A percentile compares a stretch with the other conserved stretches of the same genome.
Conservation (phyloP, 1,284 basidiomycete species). For the Phylloporus sp. region DNA sequence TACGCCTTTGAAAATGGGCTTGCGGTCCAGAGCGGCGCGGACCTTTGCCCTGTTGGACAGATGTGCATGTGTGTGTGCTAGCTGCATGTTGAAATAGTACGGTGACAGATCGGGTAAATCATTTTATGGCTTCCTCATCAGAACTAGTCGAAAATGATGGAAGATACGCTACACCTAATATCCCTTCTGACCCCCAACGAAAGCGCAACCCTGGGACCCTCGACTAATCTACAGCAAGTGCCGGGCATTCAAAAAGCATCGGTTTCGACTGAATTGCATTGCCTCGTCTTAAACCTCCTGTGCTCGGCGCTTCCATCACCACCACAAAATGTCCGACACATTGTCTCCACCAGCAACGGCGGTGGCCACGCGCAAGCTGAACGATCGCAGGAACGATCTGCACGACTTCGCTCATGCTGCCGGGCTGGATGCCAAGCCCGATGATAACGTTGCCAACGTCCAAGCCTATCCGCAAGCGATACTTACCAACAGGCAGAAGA, state of each 20-base stretch:
- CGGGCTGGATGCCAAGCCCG: constrained; percentile 11
- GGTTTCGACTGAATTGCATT: constrained; percentile 1
- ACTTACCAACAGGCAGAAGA: constrained; percentile 36
- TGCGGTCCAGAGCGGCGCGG: constrained; percentile 53
- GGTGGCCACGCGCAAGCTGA: constrained; percentile 36
- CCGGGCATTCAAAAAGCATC: constrained; percentile 20
- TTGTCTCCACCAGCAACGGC: constrained; percentile 8
- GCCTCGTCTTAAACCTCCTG: constrained; percentile 10
- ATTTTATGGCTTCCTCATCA: not conserved
- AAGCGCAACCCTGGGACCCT: not conserved
- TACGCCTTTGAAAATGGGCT: constrained; percentile 70
- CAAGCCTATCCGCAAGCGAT: constrained; percentile 36
- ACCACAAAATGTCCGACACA: constrained; percentile 15
- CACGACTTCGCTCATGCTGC: constrained; percentile 4
- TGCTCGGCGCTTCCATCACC: not conserved
- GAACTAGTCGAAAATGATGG: no score
- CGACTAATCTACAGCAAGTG: constrained; percentile 22
- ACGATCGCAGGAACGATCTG: constrained; percentile 32
- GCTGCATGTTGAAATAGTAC: constrained; percentile 34
- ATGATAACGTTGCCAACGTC: constrained; percentile 23
- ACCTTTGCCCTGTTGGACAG: constrained; percentile 66
- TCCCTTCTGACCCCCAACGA: not conserved
- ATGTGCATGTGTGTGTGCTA: constrained; percentile 59
- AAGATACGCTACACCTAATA: no score
- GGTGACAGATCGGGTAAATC: constrained; percentile 13